Conservation (phyloP, 331 rosid genomes). For the Quercus lobata region DNA sequence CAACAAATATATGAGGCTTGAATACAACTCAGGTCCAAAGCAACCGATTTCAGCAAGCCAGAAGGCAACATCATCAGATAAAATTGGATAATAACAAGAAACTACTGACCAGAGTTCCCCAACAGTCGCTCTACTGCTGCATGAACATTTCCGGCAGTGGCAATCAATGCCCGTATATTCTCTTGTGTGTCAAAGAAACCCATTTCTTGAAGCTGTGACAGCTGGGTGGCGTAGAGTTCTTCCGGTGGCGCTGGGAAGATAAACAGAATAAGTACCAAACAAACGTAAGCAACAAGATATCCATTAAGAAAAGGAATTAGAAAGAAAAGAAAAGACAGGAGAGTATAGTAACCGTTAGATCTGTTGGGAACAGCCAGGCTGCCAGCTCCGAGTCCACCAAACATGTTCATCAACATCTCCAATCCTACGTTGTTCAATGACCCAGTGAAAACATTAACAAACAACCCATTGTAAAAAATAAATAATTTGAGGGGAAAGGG, state of each 20-base stretch:
- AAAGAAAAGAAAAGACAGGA: conserved; percentile 1
- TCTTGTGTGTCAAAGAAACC: conserved; percentile 84
- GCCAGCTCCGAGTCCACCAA: conserved; percentile 92
- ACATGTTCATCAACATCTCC: conserved; percentile 77
- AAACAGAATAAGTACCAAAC: background rate
- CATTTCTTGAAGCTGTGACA: conserved; percentile 87
- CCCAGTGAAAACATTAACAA: conserved; percentile 29
- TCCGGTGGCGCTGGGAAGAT: conserved; percentile 64
- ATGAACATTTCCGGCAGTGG: conserved; percentile 76
- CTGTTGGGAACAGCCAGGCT: conserved; percentile 66
- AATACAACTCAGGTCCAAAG: conserved; percentile 19
- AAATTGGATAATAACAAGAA: conserved; percentile 20
- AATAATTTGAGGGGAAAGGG: too few species aligned
- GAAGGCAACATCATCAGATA: conserved; percentile 16
- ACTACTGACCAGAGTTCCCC: conserved; percentile 66
- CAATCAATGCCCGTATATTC: conserved; percentile 71
- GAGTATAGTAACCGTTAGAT: conserved; percentile 51
- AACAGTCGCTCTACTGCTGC: conserved; percentile 80
- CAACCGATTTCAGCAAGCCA: conserved; percentile 23
- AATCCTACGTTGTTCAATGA: conserved; percentile 48
- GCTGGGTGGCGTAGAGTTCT: conserved; percentile 75
- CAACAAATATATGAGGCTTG: conserved; percentile 21
- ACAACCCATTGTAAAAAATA: background rate
- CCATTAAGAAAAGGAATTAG: conserved; percentile 8
- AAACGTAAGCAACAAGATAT: background rate